Evolutionary conservation across 768 basidiomycete genomes (phyloP).

Genomic region (Mycena galopus): DNA sequence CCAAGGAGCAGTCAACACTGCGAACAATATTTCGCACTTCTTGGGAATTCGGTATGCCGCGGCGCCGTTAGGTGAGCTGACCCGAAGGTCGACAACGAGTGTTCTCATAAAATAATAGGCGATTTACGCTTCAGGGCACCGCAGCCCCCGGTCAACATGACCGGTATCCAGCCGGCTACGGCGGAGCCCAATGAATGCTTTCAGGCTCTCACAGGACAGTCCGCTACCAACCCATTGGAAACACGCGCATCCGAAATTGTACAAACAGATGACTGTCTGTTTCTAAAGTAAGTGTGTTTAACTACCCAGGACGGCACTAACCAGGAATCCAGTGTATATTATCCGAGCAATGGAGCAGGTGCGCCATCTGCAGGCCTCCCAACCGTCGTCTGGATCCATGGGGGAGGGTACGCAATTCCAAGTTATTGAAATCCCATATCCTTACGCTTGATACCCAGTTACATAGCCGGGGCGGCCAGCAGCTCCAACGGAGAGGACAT

Average conservation of each 20-base stretch:
- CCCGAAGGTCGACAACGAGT: background rate
- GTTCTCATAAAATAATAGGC: conserved; percentile 1
- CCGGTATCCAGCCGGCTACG: conserved; percentile 34
- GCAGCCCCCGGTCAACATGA: conserved; percentile 26
- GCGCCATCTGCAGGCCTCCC: conserved; percentile 45
- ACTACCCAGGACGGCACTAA: background rate
- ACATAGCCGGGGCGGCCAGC: conserved; percentile 46
- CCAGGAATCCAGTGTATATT: conserved; percentile 46
- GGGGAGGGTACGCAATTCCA: conserved; percentile 40
- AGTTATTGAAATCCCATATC: background rate
- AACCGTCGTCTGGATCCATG: conserved; percentile 60
- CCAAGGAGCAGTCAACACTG: conserved; percentile 42
- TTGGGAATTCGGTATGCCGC: conserved; percentile 51
- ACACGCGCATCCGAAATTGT: background rate
- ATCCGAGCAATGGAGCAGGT: conserved; percentile 47
- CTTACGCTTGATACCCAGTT: conserved; percentile 44
- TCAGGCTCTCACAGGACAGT: conserved; percentile 33
- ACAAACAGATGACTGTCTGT: conserved; percentile 25
- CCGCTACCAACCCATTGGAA: conserved; percentile 37
- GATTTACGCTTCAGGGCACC: conserved; percentile 34
- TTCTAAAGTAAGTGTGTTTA: background rate
- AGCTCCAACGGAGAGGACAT: conserved; percentile 50
- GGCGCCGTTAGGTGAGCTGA: conserved; percentile 36
- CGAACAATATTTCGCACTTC: conserved; percentile 40
- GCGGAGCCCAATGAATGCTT: conserved; percentile 36